These are phyloP conservation scores for Russula vinacea DNA, from an alignment of 768 basidiomycete genomes.

Conservation along the genomic window DNA sequence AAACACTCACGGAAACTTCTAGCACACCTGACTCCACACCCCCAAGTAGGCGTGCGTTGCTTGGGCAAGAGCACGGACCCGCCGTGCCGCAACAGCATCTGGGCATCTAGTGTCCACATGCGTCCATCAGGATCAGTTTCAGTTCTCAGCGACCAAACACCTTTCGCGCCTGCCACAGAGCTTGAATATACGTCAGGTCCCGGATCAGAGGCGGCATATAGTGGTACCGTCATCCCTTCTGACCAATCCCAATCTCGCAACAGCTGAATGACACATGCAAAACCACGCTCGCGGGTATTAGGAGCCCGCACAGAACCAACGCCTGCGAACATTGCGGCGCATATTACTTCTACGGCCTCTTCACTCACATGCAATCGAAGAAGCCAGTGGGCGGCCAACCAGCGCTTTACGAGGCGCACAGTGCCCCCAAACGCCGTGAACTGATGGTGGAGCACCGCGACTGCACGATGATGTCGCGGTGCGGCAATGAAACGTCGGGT, in stretches of 20 bases:
- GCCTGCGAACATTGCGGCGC: conserved; percentile 71
- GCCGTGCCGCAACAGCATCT: conserved; percentile 65
- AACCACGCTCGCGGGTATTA: conserved; percentile 74
- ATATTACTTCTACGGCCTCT: conserved; percentile 83
- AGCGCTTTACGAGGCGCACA: conserved; percentile 85
- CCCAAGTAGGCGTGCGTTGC: conserved; percentile 65
- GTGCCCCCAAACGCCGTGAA: conserved; percentile 79
- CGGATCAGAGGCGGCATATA: conserved; percentile 50
- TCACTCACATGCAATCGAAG: conserved; percentile 67
- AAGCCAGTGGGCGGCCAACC: conserved; percentile 90
- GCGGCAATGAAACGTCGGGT: conserved; percentile 70
- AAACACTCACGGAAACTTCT: conserved; percentile 42
- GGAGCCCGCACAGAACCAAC: conserved; percentile 53
- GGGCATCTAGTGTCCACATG: conserved; percentile 75
- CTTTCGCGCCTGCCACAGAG: conserved; percentile 40
- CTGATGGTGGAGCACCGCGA: conserved; percentile 75
- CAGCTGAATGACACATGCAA: conserved; percentile 68
- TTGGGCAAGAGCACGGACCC: conserved; percentile 68
- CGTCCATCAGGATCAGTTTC: conserved; percentile 70
- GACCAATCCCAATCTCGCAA: conserved; percentile 85
- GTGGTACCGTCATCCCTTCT: conserved; percentile 65
- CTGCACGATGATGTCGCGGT: conserved; percentile 81
- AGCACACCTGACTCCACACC: conserved; percentile 49
- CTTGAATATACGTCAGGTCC: conserved; percentile 31
- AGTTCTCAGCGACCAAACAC: conserved; percentile 78